A percentile compares a stretch with the other conserved stretches of the same genome.
Evolutionary conservation across 768 basidiomycete species (phyloP).

Genomic region (Tremella mesenterica): DNA sequence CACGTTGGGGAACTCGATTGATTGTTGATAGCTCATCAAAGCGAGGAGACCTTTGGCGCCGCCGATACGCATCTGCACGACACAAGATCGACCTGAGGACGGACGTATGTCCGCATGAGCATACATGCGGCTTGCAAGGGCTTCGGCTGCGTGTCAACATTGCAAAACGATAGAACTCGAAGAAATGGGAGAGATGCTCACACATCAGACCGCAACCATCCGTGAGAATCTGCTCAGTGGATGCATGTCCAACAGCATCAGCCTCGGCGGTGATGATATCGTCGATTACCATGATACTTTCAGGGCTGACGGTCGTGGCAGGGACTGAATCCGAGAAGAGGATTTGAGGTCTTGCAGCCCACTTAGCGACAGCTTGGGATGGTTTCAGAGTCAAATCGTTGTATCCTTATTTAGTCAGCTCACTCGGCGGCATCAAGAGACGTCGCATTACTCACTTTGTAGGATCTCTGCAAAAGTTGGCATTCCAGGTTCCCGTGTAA

Average conservation of each 20-base stretch:
- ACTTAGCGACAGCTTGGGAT: conserved; percentile 36
- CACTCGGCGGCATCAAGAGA: not conserved
- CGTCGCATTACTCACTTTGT: conserved; percentile 10
- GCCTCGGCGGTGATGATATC: conserved; percentile 20
- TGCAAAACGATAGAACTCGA: no score
- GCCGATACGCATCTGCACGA: conserved; percentile 29
- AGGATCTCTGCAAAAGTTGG: conserved; percentile 11
- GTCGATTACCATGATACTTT: conserved; percentile 6
- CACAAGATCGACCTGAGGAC: conserved; percentile 15
- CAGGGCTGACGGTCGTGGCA: not conserved
- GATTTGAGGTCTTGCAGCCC: conserved; percentile 28
- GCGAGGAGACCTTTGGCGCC: conserved; percentile 33
- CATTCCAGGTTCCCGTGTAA: conserved; percentile 4
- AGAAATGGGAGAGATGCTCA: not conserved
- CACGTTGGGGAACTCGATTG: conserved; percentile 10
- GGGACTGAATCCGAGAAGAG: conserved; percentile 34
- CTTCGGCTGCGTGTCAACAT: no score
- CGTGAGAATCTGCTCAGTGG: conserved; percentile 29
- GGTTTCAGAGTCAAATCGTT: conserved; percentile 26
- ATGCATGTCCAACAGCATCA: not conserved
- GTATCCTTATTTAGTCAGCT: conserved; percentile 9
- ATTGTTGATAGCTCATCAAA: conserved; percentile 22
- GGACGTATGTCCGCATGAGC: not conserved
- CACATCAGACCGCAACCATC: conserved; percentile 39
- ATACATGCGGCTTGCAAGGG: conserved; percentile 17